Evolutionary conservation across 306 rosid species (phyloP).

Genomic region (Datisca glomerata): DNA sequence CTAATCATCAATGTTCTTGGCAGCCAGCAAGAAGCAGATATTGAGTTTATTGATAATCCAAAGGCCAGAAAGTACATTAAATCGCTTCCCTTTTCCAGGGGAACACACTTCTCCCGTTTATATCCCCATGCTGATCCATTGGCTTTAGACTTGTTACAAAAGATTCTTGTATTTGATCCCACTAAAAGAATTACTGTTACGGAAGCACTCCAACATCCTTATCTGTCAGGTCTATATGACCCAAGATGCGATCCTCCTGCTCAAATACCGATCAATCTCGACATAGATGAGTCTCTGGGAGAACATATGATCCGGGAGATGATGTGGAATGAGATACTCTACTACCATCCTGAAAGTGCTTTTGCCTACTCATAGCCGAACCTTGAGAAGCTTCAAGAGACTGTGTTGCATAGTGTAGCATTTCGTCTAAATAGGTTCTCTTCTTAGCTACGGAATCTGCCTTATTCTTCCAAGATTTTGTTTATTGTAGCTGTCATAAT

Average conservation of each 20-base stretch:
- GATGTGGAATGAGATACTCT: slow-evolving; percentile 79
- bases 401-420: too few species aligned
- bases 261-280: slow-evolving; percentile 51
- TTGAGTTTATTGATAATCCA: slow-evolving; percentile 47
- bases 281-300: slow-evolving; percentile 44
- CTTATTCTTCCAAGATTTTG: neutral
- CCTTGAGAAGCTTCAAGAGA: too few species aligned
- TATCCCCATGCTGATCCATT: slow-evolving; percentile 71
- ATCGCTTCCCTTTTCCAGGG: slow-evolving; percentile 45
- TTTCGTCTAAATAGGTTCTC: too few species aligned
- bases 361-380: slow-evolving; percentile 3
- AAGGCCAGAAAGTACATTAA: slow-evolving; percentile 53
- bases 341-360: slow-evolving; percentile 67
- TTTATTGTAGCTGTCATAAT: neutral
- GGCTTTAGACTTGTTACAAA: slow-evolving; percentile 71
- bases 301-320: slow-evolving; percentile 57
- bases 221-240: slow-evolving; percentile 56
- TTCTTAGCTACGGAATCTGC: too few species aligned
- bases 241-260: slow-evolving; percentile 37
- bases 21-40: slow-evolving; percentile 46
- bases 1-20: slow-evolving; percentile 67
- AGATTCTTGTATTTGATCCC: slow-evolving; percentile 79
- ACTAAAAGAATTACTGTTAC: slow-evolving; percentile 57
- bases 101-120: slow-evolving; percentile 36
- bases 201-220: slow-evolving; percentile 86